Conservation (phyloP, 306 rosid genomes). For the Inga laurina region DNA sequence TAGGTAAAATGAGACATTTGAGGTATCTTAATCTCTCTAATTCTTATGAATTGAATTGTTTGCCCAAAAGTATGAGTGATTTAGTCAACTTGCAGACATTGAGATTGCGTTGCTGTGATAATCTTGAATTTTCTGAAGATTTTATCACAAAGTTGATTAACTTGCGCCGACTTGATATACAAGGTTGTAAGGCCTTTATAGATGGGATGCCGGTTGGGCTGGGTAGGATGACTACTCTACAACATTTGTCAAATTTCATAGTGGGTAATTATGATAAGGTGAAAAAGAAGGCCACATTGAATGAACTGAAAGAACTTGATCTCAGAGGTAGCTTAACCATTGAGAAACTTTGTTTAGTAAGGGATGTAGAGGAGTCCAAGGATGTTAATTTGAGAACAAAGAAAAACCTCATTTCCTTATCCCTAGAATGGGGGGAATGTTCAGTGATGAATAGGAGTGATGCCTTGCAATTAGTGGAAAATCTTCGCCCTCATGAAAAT, state of each 20-base stretch:
- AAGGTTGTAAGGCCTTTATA: neutral
- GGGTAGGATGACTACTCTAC: neutral
- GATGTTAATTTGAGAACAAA: neutral
- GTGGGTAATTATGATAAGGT: neutral
- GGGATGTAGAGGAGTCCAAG: neutral
- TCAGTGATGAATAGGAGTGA: neutral
- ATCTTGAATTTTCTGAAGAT: neutral
- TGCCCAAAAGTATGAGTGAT: neutral
- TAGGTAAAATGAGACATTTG: neutral
- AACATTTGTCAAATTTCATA: neutral
- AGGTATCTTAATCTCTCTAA: constrained; percentile 20
- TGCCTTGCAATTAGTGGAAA: neutral
- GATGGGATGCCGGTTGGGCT: neutral
- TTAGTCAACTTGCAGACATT: neutral
- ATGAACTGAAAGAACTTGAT: neutral
- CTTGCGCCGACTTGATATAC: neutral
- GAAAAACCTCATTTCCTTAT: neutral
- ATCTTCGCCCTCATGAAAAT: neutral
- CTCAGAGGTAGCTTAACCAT: neutral
- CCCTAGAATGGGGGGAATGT: accelerated
- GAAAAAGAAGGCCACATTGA: neutral
- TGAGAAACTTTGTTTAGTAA: neutral
- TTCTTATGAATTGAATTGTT: accelerated
- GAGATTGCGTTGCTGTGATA: neutral
- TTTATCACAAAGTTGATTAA: neutral